These are phyloP conservation scores for Candida sanyaensis DNA, from an alignment of 1,139 yeast genomes.

Conservation along the genomic window DNA sequence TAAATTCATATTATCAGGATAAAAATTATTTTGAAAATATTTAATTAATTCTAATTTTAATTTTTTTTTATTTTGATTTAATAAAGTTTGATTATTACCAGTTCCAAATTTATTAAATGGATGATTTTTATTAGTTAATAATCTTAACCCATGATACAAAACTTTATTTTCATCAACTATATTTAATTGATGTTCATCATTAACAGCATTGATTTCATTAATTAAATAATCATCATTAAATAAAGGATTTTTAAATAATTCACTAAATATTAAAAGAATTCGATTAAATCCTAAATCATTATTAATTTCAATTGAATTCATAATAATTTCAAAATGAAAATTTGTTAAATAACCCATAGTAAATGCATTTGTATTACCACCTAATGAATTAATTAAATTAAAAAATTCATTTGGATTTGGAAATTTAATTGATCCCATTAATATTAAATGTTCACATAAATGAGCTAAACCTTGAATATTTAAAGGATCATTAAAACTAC, in stretches of 20 bases:
- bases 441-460: slow-evolving; percentile 69
- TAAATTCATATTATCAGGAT: slow-evolving; percentile 48
- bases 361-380: slow-evolving; percentile 64
- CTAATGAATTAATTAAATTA: slow-evolving; percentile 41
- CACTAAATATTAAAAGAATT: slow-evolving; percentile 50
- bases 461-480: slow-evolving; percentile 66
- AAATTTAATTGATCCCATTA: slow-evolving; percentile 56
- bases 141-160: slow-evolving; percentile 57
- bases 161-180: slow-evolving; percentile 42
- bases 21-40: slow-evolving; percentile 33
- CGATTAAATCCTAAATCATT: slow-evolving; percentile 41
- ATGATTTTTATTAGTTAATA: slow-evolving; percentile 45
- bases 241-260: slow-evolving; percentile 50
- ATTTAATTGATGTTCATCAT: slow-evolving; percentile 65
- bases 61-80: slow-evolving; percentile 12
- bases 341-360: slow-evolving; percentile 68
- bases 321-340: slow-evolving; percentile 61
- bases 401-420: slow-evolving; percentile 51
- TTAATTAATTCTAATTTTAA: slow-evolving; percentile 21
- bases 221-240: slow-evolving; percentile 39
- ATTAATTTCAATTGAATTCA: slow-evolving; percentile 25
- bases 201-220: slow-evolving; percentile 58
- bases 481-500: slow-evolving; percentile 64
- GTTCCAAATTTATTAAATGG: slow-evolving; percentile 50
- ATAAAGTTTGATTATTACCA: slow-evolving; percentile 36